phyloP scores from a whole-genome alignment of 768 basidiomycete genomes.

The Baorangia bicolor region DNA sequence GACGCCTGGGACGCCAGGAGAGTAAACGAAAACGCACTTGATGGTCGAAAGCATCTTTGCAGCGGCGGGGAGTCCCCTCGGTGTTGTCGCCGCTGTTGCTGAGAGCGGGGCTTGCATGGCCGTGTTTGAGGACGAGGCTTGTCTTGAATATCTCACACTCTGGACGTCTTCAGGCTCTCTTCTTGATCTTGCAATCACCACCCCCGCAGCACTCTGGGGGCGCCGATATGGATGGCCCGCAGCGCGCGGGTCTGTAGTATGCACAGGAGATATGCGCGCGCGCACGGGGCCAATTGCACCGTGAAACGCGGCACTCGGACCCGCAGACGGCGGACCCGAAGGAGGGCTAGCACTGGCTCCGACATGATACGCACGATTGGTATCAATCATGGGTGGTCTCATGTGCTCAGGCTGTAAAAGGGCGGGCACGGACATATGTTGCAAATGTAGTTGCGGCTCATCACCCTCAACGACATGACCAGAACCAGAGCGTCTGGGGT shows the following conservation, averaged over 20 bases:
- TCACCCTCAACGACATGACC: slow-evolving; percentile 24
- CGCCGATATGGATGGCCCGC: slow-evolving; percentile 31
- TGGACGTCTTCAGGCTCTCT: slow-evolving; percentile 28
- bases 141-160: slow-evolving; percentile 32
- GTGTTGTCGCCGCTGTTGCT: neutral
- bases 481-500: slow-evolving; percentile 20
- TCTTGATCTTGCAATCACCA: slow-evolving; percentile 23
- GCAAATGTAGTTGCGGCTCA: slow-evolving; percentile 23
- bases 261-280: slow-evolving; percentile 28
- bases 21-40: slow-evolving; percentile 23
- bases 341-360: slow-evolving; percentile 30
- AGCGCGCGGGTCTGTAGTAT: slow-evolving; percentile 16
- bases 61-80: neutral
- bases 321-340: slow-evolving; percentile 33
- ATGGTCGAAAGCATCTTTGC: slow-evolving; percentile 12
- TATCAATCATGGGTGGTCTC: slow-evolving; percentile 37
- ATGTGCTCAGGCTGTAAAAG: slow-evolving; percentile 27
- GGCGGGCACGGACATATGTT: slow-evolving; percentile 22
- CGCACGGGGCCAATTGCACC: slow-evolving; percentile 25
- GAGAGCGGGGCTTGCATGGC: slow-evolving; percentile 12
- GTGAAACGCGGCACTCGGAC: slow-evolving; percentile 15
- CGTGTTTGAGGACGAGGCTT: slow-evolving; percentile 8
- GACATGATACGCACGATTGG: slow-evolving; percentile 26
- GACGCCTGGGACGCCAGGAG: neutral
- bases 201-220: slow-evolving; percentile 28